These are phyloP conservation scores for Triticum turgidum DNA, from an alignment of 176 grass and related monocot genomes.

Conservation along the genomic window DNA sequence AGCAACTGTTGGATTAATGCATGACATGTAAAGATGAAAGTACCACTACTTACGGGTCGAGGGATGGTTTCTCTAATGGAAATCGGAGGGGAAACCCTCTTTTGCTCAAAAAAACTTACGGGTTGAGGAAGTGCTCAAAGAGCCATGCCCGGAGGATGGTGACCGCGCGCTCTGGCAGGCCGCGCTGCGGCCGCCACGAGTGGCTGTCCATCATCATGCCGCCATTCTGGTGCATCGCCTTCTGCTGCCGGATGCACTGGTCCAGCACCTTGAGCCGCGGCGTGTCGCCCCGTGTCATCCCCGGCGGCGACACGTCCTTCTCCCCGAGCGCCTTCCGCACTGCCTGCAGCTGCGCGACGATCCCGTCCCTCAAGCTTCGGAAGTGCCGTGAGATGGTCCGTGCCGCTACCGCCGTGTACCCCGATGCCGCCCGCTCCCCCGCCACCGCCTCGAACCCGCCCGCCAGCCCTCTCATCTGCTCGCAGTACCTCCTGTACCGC, in stretches of 20 bases:
- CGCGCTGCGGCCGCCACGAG: slow-evolving; percentile 80
- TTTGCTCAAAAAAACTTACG: slow-evolving; percentile 39
- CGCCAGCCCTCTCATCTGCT: slow-evolving; percentile 67
- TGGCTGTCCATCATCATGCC: slow-evolving; percentile 62
- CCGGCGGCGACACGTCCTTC: slow-evolving; percentile 53
- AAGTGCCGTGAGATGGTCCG: slow-evolving; percentile 88
- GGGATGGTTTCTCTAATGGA: no score
- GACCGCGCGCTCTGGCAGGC: slow-evolving; percentile 78
- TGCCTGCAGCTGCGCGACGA: slow-evolving; percentile 60
- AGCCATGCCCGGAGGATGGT: slow-evolving; percentile 89
- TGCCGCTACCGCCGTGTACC: slow-evolving; percentile 68
- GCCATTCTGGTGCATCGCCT: slow-evolving; percentile 49
- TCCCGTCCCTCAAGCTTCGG: slow-evolving; percentile 65
- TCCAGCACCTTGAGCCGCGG: slow-evolving; percentile 72
- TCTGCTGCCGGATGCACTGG: slow-evolving; percentile 87
- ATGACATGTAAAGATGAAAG: no score
- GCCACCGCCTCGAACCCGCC: slow-evolving; percentile 75
- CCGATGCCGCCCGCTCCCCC: slow-evolving; percentile 58
- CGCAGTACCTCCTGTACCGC: slow-evolving; percentile 75
- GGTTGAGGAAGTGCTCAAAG: slow-evolving; percentile 93
- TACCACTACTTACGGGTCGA: no score
- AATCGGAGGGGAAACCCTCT: no score
- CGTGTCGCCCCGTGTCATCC: slow-evolving; percentile 65
- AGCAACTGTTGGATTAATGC: not conserved
- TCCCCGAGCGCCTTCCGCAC: slow-evolving; percentile 64